phyloP scores from a whole-genome alignment of 371 early-diverging fungal genomes.

The Phascolomyces articulosus region DNA sequence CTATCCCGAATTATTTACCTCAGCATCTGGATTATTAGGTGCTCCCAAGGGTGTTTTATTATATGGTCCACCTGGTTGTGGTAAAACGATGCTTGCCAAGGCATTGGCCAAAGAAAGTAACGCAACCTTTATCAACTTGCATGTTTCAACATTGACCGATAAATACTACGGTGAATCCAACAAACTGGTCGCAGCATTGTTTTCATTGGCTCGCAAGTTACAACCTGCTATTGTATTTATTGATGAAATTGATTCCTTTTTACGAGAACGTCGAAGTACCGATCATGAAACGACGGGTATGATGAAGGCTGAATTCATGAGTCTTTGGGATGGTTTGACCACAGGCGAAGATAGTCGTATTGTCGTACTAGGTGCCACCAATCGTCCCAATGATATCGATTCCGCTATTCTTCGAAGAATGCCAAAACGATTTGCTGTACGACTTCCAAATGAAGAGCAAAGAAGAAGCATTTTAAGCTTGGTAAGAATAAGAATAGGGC shows the following conservation, averaged over 20 bases:
- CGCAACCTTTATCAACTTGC: conserved; percentile 95
- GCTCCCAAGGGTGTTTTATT: conserved; percentile 95
- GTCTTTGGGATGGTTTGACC: conserved; percentile 95
- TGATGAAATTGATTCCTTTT: conserved; percentile 97
- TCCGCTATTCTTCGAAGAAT: conserved; percentile 94
- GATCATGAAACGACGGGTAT: conserved; percentile 96
- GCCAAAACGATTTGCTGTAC: conserved; percentile 94
- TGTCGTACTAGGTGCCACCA: conserved; percentile 93
- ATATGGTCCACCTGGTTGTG: conserved; percentile 96
- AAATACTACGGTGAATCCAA: conserved; percentile 98
- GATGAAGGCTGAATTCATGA: conserved; percentile 99
- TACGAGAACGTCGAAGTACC: conserved; percentile 86
- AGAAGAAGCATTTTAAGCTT: conserved; percentile 88
- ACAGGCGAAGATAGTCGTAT: conserved; percentile 79
- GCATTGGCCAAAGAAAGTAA: conserved; percentile 95
- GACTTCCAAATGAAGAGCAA: conserved; percentile 89
- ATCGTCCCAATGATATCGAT: conserved; percentile 97
- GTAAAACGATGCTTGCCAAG: conserved; percentile 98
- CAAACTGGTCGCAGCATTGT: conserved; percentile 90
- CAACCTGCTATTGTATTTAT: conserved; percentile 97
- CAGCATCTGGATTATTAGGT: conserved; percentile 84
- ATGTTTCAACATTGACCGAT: conserved; percentile 94
- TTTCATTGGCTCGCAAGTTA: conserved; percentile 91
- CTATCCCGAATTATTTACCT: conserved; percentile 88
- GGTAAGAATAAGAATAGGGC: conserved; percentile 50